phyloP scores from a whole-genome alignment of 305 asterid species.

The Fraxinus platypoda region DNA sequence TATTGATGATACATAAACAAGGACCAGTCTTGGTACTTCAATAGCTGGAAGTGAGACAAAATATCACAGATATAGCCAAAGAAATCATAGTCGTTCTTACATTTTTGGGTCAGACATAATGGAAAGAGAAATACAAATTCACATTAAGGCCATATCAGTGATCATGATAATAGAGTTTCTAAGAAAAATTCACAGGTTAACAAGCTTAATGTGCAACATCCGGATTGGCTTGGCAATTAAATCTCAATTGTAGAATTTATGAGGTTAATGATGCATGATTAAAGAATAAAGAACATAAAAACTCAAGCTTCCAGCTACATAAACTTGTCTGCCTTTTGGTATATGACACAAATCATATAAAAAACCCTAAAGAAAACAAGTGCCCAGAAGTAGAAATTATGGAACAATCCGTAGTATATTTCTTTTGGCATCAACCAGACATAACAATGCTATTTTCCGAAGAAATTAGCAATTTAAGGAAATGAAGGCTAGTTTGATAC shows the following conservation, averaged over 20 bases:
- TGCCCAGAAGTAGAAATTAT: background rate
- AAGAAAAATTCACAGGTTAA: background rate
- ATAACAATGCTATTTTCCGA: background rate
- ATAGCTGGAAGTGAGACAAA: background rate
- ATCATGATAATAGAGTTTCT: background rate
- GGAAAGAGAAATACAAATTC: background rate
- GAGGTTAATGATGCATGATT: background rate
- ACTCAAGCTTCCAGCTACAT: background rate
- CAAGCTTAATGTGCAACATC: background rate
- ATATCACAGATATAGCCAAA: background rate
- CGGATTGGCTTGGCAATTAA: background rate
- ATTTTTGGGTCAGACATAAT: background rate
- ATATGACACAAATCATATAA: background rate
- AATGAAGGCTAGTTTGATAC: background rate
- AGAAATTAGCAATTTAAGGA: background rate
- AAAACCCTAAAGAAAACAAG: background rate
- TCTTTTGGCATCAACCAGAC: background rate
- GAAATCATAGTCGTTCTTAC: background rate
- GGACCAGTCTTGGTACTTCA: background rate
- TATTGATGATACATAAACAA: background rate
- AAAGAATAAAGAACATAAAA: background rate
- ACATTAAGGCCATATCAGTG: background rate
- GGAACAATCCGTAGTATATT: background rate
- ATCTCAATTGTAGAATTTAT: background rate
- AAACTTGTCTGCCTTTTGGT: background rate